Evolutionary conservation across 768 basidiomycete genomes (phyloP).

Genomic region (Lentinula boryana): DNA sequence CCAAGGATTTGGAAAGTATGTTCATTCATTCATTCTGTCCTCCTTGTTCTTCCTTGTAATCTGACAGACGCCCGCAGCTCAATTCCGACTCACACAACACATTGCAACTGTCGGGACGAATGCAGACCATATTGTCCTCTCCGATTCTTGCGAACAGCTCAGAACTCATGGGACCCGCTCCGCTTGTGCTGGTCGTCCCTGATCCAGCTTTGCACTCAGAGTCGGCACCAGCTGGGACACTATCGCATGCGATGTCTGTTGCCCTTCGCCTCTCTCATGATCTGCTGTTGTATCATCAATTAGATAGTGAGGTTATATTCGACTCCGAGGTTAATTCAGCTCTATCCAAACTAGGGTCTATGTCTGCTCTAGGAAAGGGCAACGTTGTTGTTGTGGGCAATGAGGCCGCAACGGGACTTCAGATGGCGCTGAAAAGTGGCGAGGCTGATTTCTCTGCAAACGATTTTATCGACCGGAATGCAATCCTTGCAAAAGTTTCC

Average conservation of each 20-base stretch:
- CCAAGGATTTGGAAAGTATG: conserved; percentile 16
- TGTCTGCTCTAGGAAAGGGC: conserved; percentile 23
- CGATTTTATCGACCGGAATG: conserved; percentile 6
- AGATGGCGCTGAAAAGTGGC: neutral
- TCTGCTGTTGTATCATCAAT: conserved; percentile 58
- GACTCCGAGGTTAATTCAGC: conserved; percentile 28
- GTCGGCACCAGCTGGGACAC: neutral
- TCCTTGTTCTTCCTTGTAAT: neutral
- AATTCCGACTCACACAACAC: neutral
- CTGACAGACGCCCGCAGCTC: neutral
- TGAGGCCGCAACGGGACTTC: conserved; percentile 18
- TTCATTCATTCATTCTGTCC: neutral
- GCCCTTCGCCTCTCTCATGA: conserved; percentile 67
- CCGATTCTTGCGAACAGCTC: conserved; percentile 17
- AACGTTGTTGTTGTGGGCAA: conserved; percentile 59
- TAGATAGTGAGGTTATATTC: conserved; percentile 58
- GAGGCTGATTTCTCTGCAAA: neutral
- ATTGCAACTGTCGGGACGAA: conserved; percentile 40
- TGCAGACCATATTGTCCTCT: conserved; percentile 59
- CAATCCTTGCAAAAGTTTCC: conserved; percentile 21
- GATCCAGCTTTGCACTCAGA: conserved; percentile 24
- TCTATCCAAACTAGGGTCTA: conserved; percentile 10
- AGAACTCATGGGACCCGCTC: conserved; percentile 12
- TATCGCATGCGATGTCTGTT: conserved; percentile 28
- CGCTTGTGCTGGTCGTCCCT: conserved; percentile 54